Evolutionary conservation across 2,329 filamentous ascomycete genomes (phyloP).

Genomic region (Pseudocercospora pini-densiflorae): DNA sequence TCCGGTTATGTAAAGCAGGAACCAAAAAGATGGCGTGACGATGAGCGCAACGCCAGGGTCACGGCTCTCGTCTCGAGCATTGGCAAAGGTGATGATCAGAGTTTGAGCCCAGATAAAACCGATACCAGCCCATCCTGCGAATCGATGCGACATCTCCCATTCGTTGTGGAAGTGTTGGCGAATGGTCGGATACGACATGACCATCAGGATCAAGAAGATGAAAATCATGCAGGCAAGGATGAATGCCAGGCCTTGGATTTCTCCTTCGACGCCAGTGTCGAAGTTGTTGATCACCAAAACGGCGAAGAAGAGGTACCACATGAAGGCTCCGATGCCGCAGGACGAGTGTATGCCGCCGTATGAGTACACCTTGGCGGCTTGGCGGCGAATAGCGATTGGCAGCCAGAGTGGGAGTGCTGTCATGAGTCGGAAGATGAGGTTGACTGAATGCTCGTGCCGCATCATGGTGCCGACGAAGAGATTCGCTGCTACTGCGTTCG

Average conservation of each 20-base stretch:
- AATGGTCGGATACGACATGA: conserved; percentile 66
- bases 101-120: conserved; percentile 69
- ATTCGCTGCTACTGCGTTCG: conserved; percentile 42
- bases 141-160: conserved; percentile 74
- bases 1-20: conserved; percentile 65
- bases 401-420: conserved; percentile 38
- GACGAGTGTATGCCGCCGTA: conserved; percentile 48
- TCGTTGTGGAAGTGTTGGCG: conserved; percentile 67
- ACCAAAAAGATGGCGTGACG: conserved; percentile 66
- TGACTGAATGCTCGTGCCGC: conserved; percentile 48
- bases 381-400: conserved; percentile 42
- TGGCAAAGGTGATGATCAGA: conserved; percentile 46
- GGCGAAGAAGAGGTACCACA: conserved; percentile 52
- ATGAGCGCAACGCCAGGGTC: conserved; percentile 48
- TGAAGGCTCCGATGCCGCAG: conserved; percentile 42
- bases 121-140: conserved; percentile 71
- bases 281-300: conserved; percentile 38
- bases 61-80: conserved; percentile 20
- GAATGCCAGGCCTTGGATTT: conserved; percentile 13
- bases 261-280: conserved; percentile 11
- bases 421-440: conserved; percentile 43
- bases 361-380: conserved; percentile 47
- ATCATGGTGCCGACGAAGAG: conserved; percentile 42
- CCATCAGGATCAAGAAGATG: conserved; percentile 64
- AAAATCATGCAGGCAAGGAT: conserved; percentile 63